Conservation (phyloP, 192 early-diverging fungal species). For the Obelidium mucronatum region DNA sequence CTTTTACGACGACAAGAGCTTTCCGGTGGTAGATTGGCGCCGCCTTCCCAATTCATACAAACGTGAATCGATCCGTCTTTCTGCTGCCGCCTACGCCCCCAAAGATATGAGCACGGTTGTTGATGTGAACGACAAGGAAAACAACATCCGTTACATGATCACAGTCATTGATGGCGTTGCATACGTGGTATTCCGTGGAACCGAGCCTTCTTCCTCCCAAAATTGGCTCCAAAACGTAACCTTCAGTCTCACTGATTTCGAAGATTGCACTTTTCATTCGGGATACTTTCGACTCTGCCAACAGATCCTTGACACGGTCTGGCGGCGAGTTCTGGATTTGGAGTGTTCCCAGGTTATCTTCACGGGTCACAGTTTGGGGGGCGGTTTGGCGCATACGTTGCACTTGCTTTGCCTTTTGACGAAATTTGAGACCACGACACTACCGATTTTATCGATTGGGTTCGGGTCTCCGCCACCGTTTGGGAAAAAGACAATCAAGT, state of each 20-base stretch:
- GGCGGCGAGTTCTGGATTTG: conserved; percentile 5
- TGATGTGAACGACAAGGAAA: not conserved
- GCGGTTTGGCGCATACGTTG: conserved; percentile 19
- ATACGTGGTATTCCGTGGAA: conserved; percentile 27
- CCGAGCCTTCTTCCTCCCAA: not conserved
- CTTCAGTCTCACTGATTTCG: not conserved
- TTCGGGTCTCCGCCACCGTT: conserved; percentile 24
- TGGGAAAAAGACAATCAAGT: conserved; percentile 3
- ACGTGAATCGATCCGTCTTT: not conserved
- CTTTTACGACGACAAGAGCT: conserved; percentile 11
- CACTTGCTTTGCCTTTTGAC: conserved; percentile 17
- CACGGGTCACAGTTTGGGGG: conserved; percentile 28
- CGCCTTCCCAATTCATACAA: not conserved
- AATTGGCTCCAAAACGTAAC: conserved; percentile 18
- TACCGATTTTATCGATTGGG: conserved; percentile 9
- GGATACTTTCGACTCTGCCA: conserved; percentile 27
- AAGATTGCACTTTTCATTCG: conserved; percentile 4
- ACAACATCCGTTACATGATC: conserved; percentile 7
- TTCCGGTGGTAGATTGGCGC: conserved; percentile 10
- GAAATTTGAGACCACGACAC: not conserved
- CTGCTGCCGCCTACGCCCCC: conserved; percentile 1
- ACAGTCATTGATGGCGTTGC: not conserved
- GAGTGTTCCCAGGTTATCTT: conserved; percentile 3
- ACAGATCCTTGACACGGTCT: not conserved
- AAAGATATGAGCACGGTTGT: not conserved